phyloP scores from a whole-genome alignment of 2,329 filamentous ascomycete species.

The Fusarium lyarnte region DNA sequence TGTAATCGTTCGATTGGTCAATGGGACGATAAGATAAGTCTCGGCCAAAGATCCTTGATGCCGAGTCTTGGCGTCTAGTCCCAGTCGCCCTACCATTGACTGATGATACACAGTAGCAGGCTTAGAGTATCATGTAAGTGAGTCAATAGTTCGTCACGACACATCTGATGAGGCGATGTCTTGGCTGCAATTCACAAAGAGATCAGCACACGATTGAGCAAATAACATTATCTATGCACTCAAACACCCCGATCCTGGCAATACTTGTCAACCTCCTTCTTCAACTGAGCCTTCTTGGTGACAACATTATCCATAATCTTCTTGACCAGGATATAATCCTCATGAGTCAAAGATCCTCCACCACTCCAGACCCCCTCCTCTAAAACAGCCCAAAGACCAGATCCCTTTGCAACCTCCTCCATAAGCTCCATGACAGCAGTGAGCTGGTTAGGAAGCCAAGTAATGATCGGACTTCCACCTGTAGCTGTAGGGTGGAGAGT shows the following conservation, averaged over 20 bases:
- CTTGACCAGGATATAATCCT: constrained; percentile 30
- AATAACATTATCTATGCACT: background rate
- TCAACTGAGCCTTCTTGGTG: constrained; percentile 71
- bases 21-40: constrained; percentile 1
- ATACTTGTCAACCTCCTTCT: constrained; percentile 80
- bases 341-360: constrained; percentile 22
- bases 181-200: no score
- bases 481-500: constrained; percentile 81
- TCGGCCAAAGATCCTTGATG: background rate
- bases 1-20: background rate
- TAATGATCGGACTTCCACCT: constrained; percentile 83
- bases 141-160: no score
- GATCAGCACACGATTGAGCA: background rate
- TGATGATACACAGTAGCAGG: no score
- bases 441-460: constrained; percentile 85
- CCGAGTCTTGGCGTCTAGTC: background rate
- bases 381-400: constrained; percentile 32
- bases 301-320: constrained; percentile 73
- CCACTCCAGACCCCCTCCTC: constrained; percentile 32
- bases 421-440: constrained; percentile 78
- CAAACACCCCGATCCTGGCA: constrained; percentile 68
- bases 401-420: constrained; percentile 62
- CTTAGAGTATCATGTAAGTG: no score
- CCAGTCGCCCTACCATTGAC: no score
- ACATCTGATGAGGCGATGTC: no score